Base-by-base conservation (phyloP, 2,329 filamentous ascomycete genomes). In the Triangularia verruculosa region DNA sequence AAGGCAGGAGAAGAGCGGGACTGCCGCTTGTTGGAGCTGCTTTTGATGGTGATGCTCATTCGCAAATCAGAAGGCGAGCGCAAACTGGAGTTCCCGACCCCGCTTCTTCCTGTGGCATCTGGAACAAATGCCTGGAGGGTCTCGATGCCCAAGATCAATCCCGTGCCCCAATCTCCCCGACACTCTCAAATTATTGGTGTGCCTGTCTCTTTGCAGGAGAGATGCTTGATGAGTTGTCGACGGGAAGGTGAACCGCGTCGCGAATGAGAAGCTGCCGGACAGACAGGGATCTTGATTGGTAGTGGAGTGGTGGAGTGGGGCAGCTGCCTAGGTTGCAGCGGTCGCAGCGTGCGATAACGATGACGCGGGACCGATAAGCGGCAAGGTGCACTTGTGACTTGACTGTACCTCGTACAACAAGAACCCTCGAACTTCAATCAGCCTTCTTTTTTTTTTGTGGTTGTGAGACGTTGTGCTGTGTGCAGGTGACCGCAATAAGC, bases 151-250 rank as follows among this genome's bases (percentile, higher is more conserved):
- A 59, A 61, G 57, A 47, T 47, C 39, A 47, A 47, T 64, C 56
- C 59, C 59, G 57, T 60, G 34, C 15, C 39, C 7, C n/a, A 3
- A 47, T 20, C n/a, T 47, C 11, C 34, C 56, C 32, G 56, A 55
- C n/a, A 47, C 9, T 17, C 61, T 32, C 47, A 25, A 39, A 47
- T 67, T 63, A 67, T 67, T 67, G 65, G 65, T 65, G 65, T 65
- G 51, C 63, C 59, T 63, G 61, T 34, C 53, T 32, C 53, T 53
- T 17, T 65, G 65, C 65, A 64, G 62, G 55, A 52, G 28, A 47
- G 39, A 20, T 39, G 32, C 24, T 30, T 43, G 61, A 59, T 67
- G 65, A 67, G 61, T 59, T 64, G 65, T 62, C 63, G 55, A 39
- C 15, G 47, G 1, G 12, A 28, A 28, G 25, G 22, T 22, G 56